Evolutionary conservation across 1,284 basidiomycete species (phyloP).

Genomic region (Tylopilus sp.): DNA sequence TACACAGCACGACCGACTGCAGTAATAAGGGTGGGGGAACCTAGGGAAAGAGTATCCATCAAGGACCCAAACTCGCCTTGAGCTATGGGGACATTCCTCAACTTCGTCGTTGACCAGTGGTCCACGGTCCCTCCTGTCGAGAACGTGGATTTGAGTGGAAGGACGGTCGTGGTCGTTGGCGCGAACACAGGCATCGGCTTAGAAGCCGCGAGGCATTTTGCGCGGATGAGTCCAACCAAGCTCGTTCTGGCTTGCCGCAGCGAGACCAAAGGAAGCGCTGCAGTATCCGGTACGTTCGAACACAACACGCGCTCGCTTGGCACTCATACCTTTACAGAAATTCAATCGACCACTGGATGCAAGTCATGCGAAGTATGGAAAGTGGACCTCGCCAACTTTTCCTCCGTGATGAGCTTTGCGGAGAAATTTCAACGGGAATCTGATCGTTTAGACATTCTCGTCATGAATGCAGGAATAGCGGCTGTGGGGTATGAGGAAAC

Average conservation of each 20-base stretch:
- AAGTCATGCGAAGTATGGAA: conserved; percentile 5
- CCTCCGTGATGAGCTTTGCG: conserved; percentile 16
- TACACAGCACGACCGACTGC: too few species aligned
- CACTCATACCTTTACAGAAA: conserved; percentile 6
- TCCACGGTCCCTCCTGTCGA: conserved; percentile 21
- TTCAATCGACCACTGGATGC: conserved; percentile 10
- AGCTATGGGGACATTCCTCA: conserved; percentile 3
- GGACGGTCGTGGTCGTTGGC: conserved; percentile 35
- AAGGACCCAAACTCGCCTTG: too few species aligned
- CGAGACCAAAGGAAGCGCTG: conserved; percentile 36
- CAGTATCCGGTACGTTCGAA: conserved; percentile 20
- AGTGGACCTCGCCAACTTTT: conserved; percentile 21
- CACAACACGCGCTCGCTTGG: background rate
- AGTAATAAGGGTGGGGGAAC: too few species aligned
- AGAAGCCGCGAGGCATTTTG: conserved; percentile 46
- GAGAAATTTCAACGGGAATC: conserved; percentile 15
- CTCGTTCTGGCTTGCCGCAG: conserved; percentile 42
- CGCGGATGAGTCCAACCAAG: conserved; percentile 40
- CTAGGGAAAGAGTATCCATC: too few species aligned
- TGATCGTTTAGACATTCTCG: conserved; percentile 18
- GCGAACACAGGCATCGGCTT: conserved; percentile 47
- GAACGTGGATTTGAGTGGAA: conserved; percentile 28
- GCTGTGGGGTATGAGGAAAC: conserved; percentile 1
- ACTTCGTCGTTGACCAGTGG: conserved; percentile 18
- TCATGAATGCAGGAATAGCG: conserved; percentile 23